Conservation (phyloP, 192 early-diverging fungal genomes). For the Dispira simplex region DNA sequence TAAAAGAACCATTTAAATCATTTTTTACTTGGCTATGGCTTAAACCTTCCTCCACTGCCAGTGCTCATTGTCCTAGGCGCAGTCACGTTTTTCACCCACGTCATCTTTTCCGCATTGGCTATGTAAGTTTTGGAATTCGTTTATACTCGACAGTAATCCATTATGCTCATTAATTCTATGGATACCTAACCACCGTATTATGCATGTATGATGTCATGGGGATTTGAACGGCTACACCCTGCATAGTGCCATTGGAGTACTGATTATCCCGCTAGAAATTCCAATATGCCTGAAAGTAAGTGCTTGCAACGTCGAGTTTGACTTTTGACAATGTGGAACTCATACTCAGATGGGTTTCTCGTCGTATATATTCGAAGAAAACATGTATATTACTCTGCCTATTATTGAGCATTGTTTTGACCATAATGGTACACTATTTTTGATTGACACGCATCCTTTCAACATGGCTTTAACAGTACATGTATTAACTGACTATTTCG, state of each 20-base stretch:
- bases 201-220: neutral
- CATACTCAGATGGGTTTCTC: too few species aligned
- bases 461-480: too few species aligned
- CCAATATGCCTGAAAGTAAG: neutral
- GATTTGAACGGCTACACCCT: neutral
- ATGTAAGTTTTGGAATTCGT: slow-evolving; percentile 13
- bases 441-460: too few species aligned
- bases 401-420: too few species aligned
- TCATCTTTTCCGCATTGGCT: slow-evolving; percentile 27
- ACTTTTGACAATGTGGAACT: too few species aligned
- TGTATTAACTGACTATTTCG: too few species aligned
- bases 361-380: too few species aligned
- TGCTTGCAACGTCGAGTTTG: neutral
- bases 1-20: too few species aligned
- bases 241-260: neutral
- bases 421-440: too few species aligned
- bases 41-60: neutral
- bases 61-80: slow-evolving; percentile 26
- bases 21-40: too few species aligned
- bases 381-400: too few species aligned
- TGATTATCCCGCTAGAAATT: slow-evolving; percentile 10
- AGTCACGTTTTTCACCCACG: slow-evolving; percentile 24
- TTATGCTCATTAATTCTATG: neutral
- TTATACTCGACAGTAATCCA: neutral
- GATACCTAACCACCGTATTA: neutral